Evolutionary conservation across 2,329 filamentous ascomycete genomes (phyloP).

Genomic region (Paraconiothyrium brasiliense): DNA sequence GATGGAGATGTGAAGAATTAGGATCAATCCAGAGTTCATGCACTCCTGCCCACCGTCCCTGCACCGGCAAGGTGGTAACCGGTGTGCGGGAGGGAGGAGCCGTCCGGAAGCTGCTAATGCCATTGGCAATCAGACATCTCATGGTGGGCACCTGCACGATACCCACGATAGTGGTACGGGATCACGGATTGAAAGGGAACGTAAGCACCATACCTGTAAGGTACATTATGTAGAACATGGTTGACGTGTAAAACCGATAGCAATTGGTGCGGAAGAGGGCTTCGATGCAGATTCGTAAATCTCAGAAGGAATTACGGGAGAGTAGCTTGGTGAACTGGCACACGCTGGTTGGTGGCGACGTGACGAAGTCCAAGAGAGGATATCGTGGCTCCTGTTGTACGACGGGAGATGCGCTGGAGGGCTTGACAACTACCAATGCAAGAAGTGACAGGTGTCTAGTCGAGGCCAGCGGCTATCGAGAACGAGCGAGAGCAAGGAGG

Average conservation of each 20-base stretch:
- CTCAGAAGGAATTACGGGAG: constrained; percentile 31
- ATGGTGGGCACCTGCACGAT: constrained; percentile 19
- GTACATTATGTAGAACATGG: constrained; percentile 57
- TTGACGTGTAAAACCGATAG: constrained; percentile 31
- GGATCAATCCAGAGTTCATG: not conserved
- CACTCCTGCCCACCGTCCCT: constrained; percentile 10
- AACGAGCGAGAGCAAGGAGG: constrained; percentile 47
- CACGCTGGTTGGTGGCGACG: constrained; percentile 44
- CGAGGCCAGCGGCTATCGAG: constrained; percentile 39
- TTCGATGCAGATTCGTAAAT: constrained; percentile 38
- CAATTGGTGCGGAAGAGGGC: constrained; percentile 38
- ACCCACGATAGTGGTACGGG: constrained; percentile 23
- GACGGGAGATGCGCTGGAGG: constrained; percentile 39
- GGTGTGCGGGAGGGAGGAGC: constrained; percentile 23
- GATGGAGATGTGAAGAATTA: not conserved
- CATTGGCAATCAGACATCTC: constrained; percentile 24
- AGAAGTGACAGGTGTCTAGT: constrained; percentile 49
- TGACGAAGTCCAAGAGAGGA: constrained; percentile 37
- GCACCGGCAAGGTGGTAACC: constrained; percentile 22
- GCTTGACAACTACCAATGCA: constrained; percentile 48
- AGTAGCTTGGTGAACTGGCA: constrained; percentile 45
- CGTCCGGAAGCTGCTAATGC: constrained; percentile 14
- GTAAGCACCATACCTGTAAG: constrained; percentile 50
- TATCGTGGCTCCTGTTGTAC: constrained; percentile 51
- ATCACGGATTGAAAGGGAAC: constrained; percentile 20